Conservation (phyloP, 768 basidiomycete species). For the Boletus vermiculosoides region DNA sequence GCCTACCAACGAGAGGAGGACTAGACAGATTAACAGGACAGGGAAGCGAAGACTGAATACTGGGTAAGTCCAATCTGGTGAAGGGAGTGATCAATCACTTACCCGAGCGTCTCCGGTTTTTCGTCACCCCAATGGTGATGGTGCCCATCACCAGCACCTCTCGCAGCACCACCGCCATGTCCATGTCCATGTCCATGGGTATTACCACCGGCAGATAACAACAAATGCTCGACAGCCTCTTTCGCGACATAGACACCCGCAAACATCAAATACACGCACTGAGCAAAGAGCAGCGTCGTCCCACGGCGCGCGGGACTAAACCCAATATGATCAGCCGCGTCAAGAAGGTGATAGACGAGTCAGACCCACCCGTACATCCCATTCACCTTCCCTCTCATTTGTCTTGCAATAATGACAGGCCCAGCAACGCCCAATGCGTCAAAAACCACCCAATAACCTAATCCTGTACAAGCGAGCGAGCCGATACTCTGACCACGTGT, state of each 20-base stretch:
- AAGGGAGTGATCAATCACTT: conserved; percentile 15
- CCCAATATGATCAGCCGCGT: background rate
- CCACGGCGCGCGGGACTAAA: conserved; percentile 62
- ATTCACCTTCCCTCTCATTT: conserved; percentile 31
- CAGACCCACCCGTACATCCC: conserved; percentile 62
- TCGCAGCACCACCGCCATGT: conserved; percentile 59
- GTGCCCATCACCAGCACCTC: conserved; percentile 37
- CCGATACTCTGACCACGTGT: conserved; percentile 85
- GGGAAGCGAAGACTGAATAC: conserved; percentile 64
- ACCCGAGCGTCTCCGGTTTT: conserved; percentile 41
- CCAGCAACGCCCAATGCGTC: conserved; percentile 80
- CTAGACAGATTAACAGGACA: conserved; percentile 50
- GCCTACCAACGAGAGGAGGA: conserved; percentile 54
- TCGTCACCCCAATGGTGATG: conserved; percentile 72
- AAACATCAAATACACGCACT: conserved; percentile 92
- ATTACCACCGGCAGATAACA: conserved; percentile 80
- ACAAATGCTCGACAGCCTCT: conserved; percentile 90
- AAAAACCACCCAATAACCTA: conserved; percentile 97
- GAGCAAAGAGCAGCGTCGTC: conserved; percentile 79
- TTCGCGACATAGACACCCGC: conserved; percentile 95
- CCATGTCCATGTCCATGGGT: conserved; percentile 61
- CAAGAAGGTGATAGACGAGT: conserved; percentile 19
- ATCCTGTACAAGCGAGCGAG: conserved; percentile 81
- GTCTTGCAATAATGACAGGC: conserved; percentile 35
- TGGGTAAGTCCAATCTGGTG: background rate